Evolutionary conservation across 2,329 filamentous ascomycete genomes (phyloP).

Genomic region (Ceratocystis lukuohia): DNA sequence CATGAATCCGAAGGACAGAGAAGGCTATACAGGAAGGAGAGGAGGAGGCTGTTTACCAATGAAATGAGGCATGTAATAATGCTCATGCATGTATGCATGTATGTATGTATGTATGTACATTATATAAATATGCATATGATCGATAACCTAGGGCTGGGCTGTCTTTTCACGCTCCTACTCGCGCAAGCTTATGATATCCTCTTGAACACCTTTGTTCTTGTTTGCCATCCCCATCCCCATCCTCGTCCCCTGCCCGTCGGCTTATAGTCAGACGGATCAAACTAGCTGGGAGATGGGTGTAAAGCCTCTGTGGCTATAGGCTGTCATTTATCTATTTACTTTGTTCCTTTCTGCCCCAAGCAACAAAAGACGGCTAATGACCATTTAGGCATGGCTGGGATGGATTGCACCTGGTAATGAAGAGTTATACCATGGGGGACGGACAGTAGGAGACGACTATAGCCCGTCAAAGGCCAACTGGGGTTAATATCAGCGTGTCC

Average conservation of each 20-base stretch:
- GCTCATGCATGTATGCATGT: background rate
- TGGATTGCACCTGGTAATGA: background rate
- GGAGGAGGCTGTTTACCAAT: background rate
- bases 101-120: background rate
- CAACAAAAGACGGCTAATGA: background rate
- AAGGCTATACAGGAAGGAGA: background rate
- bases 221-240: too few relatives aligned
- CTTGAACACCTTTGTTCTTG: background rate
- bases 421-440: conserved; percentile 1
- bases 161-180: background rate
- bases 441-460: background rate
- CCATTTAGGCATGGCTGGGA: background rate
- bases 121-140: background rate
- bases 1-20: too few relatives aligned
- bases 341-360: background rate
- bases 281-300: background rate
- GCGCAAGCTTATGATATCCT: background rate
- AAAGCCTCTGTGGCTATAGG: background rate
- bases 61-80: background rate
- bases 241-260: background rate
- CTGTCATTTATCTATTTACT: background rate
- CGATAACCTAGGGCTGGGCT: background rate
- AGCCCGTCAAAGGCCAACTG: background rate
- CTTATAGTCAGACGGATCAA: background rate
- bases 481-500: background rate